Evolutionary conservation across 768 basidiomycete species (phyloP).

Genomic region (Lactarius sp.): DNA sequence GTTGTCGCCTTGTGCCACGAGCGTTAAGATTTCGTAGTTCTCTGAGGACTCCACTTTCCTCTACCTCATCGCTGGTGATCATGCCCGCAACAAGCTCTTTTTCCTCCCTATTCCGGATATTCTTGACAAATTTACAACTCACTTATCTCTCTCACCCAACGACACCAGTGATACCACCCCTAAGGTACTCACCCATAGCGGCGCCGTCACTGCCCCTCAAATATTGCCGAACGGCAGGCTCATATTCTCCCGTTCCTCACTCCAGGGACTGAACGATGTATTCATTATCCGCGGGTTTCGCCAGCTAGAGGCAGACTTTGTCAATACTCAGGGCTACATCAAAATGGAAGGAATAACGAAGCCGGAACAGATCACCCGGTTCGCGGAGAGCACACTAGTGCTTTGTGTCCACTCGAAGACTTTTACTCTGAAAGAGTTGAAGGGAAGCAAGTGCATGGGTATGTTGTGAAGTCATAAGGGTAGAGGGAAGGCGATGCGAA

Average conservation of each 20-base stretch:
- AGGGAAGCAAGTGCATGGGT: constrained; percentile 75
- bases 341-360: constrained; percentile 36
- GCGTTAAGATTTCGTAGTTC: constrained; percentile 46
- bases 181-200: constrained; percentile 50
- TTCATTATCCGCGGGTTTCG: constrained; percentile 54
- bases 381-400: constrained; percentile 52
- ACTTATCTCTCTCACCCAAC: constrained; percentile 42
- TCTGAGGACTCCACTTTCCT: constrained; percentile 62
- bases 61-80: constrained; percentile 73
- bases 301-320: constrained; percentile 34
- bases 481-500: constrained; percentile 54
- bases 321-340: constrained; percentile 26
- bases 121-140: constrained; percentile 48
- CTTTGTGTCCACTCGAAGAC: constrained; percentile 61
- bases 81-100: constrained; percentile 73
- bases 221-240: constrained; percentile 55
- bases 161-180: constrained; percentile 42
- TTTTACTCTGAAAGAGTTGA: constrained; percentile 89
- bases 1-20: neutral
- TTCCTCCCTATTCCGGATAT: constrained; percentile 61
- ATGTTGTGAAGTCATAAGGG: constrained; percentile 75
- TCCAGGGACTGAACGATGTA: constrained; percentile 76
- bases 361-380: constrained; percentile 58
- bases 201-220: constrained; percentile 58
- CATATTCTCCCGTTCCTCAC: constrained; percentile 66